Conservation (phyloP, 805 yeast species). For the Zygosaccharomyces lentus region DNA sequence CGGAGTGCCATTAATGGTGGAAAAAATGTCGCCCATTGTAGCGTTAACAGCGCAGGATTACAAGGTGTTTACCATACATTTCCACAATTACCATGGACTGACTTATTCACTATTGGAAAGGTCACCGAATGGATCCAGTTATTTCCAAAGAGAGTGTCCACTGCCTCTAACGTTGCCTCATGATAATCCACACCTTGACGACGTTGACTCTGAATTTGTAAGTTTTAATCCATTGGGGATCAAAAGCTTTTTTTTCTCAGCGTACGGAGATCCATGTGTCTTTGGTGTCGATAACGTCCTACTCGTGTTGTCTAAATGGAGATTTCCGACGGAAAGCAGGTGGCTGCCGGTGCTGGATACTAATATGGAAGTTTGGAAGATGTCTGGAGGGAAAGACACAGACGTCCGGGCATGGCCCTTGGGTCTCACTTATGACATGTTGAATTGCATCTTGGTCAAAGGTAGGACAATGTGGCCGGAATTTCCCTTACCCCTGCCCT, state of each 20-base stretch:
- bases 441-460: conserved; percentile 71
- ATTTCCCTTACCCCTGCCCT: conserved; percentile 79
- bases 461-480: conserved; percentile 65
- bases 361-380: conserved; percentile 44
- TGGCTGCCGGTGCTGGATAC: conserved; percentile 82
- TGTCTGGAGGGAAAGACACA: conserved; percentile 45
- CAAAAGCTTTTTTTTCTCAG: conserved; percentile 76
- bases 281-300: conserved; percentile 76
- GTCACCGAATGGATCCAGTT: conserved; percentile 26
- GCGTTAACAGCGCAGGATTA: conserved; percentile 62
- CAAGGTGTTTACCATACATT: conserved; percentile 51
- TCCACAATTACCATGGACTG: conserved; percentile 27
- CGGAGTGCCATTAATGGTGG: conserved; percentile 69
- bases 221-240: conserved; percentile 35
- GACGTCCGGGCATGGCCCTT: conserved; percentile 83
- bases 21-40: conserved; percentile 68
- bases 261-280: conserved; percentile 85
- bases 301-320: conserved; percentile 70
- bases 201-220: conserved; percentile 34
- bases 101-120: conserved; percentile 31
- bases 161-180: conserved; percentile 39
- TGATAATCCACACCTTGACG: conserved; percentile 17
- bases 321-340: conserved; percentile 65
- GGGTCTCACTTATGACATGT: conserved; percentile 64
- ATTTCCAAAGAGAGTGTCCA: conserved; percentile 43